phyloP scores from a whole-genome alignment of 306 rosid species.

The Clitoria ternatea region DNA sequence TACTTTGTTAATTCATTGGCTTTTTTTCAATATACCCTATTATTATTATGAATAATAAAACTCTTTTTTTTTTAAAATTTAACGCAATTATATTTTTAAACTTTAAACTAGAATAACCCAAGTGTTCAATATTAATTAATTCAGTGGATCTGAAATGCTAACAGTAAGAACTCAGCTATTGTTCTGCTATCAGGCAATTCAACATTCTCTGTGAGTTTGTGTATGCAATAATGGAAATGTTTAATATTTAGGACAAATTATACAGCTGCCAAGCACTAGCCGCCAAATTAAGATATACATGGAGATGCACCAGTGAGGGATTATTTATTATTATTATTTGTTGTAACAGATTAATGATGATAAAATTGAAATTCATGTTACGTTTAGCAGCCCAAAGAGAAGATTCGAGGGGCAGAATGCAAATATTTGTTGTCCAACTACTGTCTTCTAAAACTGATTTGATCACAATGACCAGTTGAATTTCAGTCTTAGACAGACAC shows the following conservation, averaged over 20 bases:
- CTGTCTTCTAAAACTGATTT: background rate
- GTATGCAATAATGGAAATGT: conserved; percentile 31
- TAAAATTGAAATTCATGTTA: conserved; percentile 2
- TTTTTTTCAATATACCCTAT: too few relatives aligned
- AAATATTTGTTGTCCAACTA: background rate
- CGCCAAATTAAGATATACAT: conserved; percentile 26
- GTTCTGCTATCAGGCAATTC: conserved; percentile 28
- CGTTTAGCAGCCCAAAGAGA: background rate
- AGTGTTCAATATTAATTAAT: too few relatives aligned
- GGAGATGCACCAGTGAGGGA: background rate
- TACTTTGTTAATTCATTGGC: background rate
- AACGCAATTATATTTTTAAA: too few relatives aligned
- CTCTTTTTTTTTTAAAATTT: too few relatives aligned
- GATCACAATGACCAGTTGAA: too few relatives aligned
- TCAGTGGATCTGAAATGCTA: conserved; percentile 30
- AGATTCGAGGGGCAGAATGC: background rate
- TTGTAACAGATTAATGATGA: background rate
- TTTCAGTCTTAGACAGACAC: too few relatives aligned
- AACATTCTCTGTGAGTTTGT: conserved; percentile 25
- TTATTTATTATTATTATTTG: background rate
- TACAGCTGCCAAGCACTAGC: conserved; percentile 39
- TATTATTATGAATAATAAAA: too few relatives aligned
- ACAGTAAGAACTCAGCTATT: conserved; percentile 26
- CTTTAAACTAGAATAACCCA: too few relatives aligned
- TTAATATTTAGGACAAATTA: conserved; percentile 20